A percentile compares a stretch with the other conserved stretches of the same genome.
phyloP scores from a whole-genome alignment of 306 rosid genomes.

The Neltuma alba region DNA sequence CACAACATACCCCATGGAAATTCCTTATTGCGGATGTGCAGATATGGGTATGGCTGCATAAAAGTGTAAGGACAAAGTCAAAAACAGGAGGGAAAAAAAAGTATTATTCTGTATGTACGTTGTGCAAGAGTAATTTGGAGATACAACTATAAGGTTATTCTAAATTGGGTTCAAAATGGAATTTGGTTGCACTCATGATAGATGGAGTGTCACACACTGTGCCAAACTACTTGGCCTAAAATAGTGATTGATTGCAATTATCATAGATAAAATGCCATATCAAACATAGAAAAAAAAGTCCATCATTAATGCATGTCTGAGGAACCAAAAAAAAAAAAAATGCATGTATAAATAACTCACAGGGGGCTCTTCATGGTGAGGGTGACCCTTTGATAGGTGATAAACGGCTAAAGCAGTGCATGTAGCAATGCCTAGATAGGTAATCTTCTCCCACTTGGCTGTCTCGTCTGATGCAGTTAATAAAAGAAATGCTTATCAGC shows the following conservation, averaged over 20 bases:
- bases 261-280: not conserved
- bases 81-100: not conserved
- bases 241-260: not conserved
- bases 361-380: constrained; percentile 71
- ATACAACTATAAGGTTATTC: not conserved
- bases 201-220: not conserved
- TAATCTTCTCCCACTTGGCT: constrained; percentile 96
- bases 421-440: constrained; percentile 74
- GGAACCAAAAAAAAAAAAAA: constrained; percentile 2
- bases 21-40: constrained; percentile 96
- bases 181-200: not conserved
- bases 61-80: constrained; percentile 4
- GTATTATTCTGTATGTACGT: not conserved
- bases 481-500: not conserved
- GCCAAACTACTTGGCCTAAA: not conserved
- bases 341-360: constrained; percentile 54
- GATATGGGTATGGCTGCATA: constrained; percentile 48
- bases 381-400: constrained; percentile 81
- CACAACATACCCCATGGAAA: constrained; percentile 96
- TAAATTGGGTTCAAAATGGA: not conserved
- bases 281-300: not conserved
- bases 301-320: not conserved
- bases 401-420: constrained; percentile 62
- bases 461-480: constrained; percentile 63
- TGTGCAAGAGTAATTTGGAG: not conserved